phyloP scores from a whole-genome alignment of 192 early-diverging fungal genomes.

The Backusella psychrophila region DNA sequence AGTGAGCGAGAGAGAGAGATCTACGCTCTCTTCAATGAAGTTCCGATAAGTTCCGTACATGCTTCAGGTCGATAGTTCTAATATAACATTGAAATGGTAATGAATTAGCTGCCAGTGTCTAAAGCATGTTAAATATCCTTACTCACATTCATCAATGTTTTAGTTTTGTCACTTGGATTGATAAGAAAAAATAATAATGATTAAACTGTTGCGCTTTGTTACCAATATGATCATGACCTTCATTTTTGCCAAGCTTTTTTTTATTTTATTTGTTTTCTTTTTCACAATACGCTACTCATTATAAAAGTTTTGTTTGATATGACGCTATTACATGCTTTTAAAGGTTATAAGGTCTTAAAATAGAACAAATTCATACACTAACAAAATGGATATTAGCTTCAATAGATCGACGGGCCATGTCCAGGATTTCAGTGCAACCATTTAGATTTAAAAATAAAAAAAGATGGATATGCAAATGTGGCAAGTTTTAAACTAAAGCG shows the following conservation, averaged over 20 bases:
- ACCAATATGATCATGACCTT: not conserved
- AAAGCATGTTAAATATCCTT: no score
- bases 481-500: not conserved
- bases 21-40: not conserved
- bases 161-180: no score
- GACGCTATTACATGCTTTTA: not conserved
- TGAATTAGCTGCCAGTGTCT: no score
- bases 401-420: not conserved
- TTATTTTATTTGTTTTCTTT: not conserved
- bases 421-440: not conserved
- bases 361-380: not conserved
- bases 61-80: not conserved
- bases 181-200: not conserved
- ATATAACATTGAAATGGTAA: not conserved
- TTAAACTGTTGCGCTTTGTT: not conserved
- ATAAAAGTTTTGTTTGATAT: not conserved
- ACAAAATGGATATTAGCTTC: not conserved
- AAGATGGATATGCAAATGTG: not conserved
- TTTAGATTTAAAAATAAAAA: not conserved
- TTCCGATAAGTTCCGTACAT: not conserved
- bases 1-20: not conserved
- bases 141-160: no score
- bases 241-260: not conserved
- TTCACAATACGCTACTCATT: not conserved
- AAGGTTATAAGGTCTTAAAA: not conserved